Base-by-base conservation (phyloP, 768 basidiomycete genomes). In the Psilocybe cubensis region DNA sequence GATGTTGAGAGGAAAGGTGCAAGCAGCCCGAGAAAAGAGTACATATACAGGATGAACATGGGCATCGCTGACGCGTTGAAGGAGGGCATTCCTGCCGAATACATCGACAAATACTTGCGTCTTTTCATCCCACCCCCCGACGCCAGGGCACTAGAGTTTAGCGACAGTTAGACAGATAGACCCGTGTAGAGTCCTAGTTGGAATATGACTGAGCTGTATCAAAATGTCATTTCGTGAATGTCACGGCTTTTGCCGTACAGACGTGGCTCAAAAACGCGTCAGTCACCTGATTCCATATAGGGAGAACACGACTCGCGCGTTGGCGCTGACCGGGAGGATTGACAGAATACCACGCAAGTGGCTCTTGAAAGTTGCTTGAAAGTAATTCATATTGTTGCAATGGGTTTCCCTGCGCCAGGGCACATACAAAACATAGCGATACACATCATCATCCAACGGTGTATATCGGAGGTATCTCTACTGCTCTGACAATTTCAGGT, bases 21-120 rank as follows among this genome's bases (percentile, higher is more conserved):
- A 25, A 72, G 76, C 11, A 51, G 59, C 5, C 74, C 77, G 5
- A 68, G 69, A 60, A 63, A 65, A 42, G 80, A 82, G 63, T 83
- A 82, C 60, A 75, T 82, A 28, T 60, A 63, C 54, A 70, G 79
- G 11, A 79, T 83, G 69, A 81, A 82, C 57, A 71, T 66, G 65
- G 79, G 71, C 3, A 78, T 82, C 24, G 68, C 61, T 21, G 79
- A 83, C 63, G 79, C 73, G 0, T 43, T 76, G 55, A 59, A 65
- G 47, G 66, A 72, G 31, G 79, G 79, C 1, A 67, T 82, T 23
- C 74, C 80, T 1, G 42, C 63, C 52, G 72, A 70, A 3, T 82
- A 82, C 56, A 70, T 83, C 51, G 71, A 78, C 9, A 76, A 75
- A 59, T 76, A 78, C 58, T 64, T 82, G 8, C 74, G 79, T 10